These are phyloP conservation scores for Hippophae rhamnoides DNA, from an alignment of 306 rosid species.

Conservation along the genomic window DNA sequence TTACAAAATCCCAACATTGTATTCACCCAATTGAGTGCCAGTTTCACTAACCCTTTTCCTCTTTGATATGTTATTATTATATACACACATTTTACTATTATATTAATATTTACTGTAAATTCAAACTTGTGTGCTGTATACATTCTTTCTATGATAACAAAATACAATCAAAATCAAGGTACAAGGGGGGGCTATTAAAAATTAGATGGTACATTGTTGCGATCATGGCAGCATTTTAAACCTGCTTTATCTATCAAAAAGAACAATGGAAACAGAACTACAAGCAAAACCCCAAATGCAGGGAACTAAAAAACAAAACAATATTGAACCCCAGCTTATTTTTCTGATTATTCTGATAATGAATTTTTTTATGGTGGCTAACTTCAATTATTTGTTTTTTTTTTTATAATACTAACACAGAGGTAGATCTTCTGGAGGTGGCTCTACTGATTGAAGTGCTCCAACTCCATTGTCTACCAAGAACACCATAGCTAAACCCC, in stretches of 20 bases:
- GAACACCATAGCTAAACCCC: slow-evolving; percentile 94
- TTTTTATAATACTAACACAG: slow-evolving; percentile 36
- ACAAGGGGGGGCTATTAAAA: slow-evolving; percentile 5
- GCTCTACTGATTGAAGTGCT: slow-evolving; percentile 49
- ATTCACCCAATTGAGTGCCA: too few relatives aligned
- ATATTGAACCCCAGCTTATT: slow-evolving; percentile 14
- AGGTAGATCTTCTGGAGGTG: slow-evolving; percentile 71
- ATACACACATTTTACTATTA: not conserved
- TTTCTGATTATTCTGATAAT: not conserved
- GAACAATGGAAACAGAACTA: slow-evolving; percentile 19
- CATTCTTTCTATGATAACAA: slow-evolving; percentile 5
- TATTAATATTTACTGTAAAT: not conserved
- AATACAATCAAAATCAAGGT: slow-evolving; percentile 17
- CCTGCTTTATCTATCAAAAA: slow-evolving; percentile 25
- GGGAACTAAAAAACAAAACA: slow-evolving; percentile 17
- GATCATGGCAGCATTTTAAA: slow-evolving; percentile 13
- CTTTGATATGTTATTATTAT: too few relatives aligned
- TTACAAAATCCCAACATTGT: too few relatives aligned
- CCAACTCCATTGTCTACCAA: slow-evolving; percentile 80
- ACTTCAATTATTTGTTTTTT: too few relatives aligned
- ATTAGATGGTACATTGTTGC: slow-evolving; percentile 18
- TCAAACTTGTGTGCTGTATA: slow-evolving; percentile 7
- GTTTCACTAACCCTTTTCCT: too few relatives aligned
- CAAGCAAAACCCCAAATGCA: slow-evolving; percentile 38
- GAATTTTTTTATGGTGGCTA: not conserved